phyloP scores from a whole-genome alignment of 1,139 yeast genomes.

The Taiozyma sp. region DNA sequence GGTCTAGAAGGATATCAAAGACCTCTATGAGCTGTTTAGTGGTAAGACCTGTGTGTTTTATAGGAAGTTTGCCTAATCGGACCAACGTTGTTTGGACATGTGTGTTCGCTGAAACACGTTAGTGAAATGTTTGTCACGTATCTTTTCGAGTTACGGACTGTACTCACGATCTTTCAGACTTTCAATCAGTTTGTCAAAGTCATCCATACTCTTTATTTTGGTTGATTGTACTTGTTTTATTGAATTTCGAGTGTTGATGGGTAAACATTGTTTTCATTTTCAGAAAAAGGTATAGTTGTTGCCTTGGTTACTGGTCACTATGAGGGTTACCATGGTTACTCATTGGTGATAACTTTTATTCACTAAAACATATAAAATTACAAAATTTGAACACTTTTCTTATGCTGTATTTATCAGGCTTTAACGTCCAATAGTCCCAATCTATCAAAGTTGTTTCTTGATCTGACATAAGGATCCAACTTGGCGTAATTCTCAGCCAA shows the following conservation, averaged over 20 bases:
- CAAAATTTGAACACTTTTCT: not conserved
- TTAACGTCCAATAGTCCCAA: slow-evolving; percentile 35
- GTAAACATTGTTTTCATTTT: too few species aligned
- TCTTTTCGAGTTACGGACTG: not conserved
- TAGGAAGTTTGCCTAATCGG: slow-evolving; percentile 7
- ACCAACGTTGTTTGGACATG: not conserved
- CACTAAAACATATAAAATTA: not conserved
- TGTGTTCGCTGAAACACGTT: not conserved
- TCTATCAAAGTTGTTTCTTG: slow-evolving; percentile 63
- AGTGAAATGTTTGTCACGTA: not conserved
- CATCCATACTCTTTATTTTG: not conserved
- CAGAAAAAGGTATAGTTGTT: too few species aligned
- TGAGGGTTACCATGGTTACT: too few species aligned
- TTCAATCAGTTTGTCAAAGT: not conserved
- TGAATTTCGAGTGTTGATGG: too few species aligned
- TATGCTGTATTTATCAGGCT: not conserved
- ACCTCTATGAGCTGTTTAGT: slow-evolving; percentile 5
- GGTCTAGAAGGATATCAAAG: slow-evolving; percentile 5
- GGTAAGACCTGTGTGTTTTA: slow-evolving; percentile 8
- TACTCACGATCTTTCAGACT: slow-evolving; percentile 1
- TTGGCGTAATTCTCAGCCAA: slow-evolving; percentile 51
- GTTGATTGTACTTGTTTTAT: too few species aligned
- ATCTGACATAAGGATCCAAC: slow-evolving; percentile 69
- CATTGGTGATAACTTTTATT: too few species aligned
- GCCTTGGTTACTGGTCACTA: too few species aligned